These are phyloP conservation scores for Bombardia bombarda DNA, from an alignment of 495 filamentous ascomycete species.

Conservation along the genomic window DNA sequence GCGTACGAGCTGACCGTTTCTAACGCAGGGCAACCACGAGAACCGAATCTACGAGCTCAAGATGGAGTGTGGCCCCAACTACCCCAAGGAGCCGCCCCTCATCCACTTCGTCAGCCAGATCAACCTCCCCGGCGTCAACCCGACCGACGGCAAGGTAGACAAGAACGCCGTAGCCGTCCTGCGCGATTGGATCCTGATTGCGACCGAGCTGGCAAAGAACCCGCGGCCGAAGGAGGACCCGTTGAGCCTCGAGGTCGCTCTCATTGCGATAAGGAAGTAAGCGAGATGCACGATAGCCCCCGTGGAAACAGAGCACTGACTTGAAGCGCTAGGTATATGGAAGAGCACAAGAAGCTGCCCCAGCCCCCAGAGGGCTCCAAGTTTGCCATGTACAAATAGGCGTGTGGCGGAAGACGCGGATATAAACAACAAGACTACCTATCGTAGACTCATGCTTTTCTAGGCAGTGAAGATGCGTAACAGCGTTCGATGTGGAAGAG, in stretches of 20 bases:
- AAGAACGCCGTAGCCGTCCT: slow-evolving; percentile 74
- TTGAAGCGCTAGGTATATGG: slow-evolving; percentile 69
- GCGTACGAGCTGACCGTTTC: slow-evolving; percentile 9
- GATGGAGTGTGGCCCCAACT: slow-evolving; percentile 87
- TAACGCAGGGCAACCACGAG: slow-evolving; percentile 77
- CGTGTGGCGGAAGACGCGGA: too few relatives aligned
- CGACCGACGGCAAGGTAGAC: slow-evolving; percentile 74
- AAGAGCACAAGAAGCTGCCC: slow-evolving; percentile 90
- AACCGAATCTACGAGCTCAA: slow-evolving; percentile 98
- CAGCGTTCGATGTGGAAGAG: too few relatives aligned
- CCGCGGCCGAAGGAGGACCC: slow-evolving; percentile 29
- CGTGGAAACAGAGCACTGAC: slow-evolving; percentile 13
- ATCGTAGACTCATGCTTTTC: too few relatives aligned
- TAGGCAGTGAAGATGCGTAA: too few relatives aligned
- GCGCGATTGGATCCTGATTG: slow-evolving; percentile 78
- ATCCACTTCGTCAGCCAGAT: slow-evolving; percentile 88
- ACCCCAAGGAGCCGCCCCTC: slow-evolving; percentile 80
- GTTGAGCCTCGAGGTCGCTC: slow-evolving; percentile 48
- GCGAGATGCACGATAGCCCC: not conserved
- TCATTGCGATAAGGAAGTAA: slow-evolving; percentile 23
- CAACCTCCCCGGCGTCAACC: slow-evolving; percentile 90
- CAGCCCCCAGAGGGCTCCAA: slow-evolving; percentile 86
- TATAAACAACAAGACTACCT: too few relatives aligned
- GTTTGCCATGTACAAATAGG: slow-evolving; percentile 40
- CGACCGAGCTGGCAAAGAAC: slow-evolving; percentile 63